These are phyloP conservation scores for Colletotrichum orbiculare DNA, from an alignment of 2,329 filamentous ascomycete genomes.

Conservation along the genomic window DNA sequence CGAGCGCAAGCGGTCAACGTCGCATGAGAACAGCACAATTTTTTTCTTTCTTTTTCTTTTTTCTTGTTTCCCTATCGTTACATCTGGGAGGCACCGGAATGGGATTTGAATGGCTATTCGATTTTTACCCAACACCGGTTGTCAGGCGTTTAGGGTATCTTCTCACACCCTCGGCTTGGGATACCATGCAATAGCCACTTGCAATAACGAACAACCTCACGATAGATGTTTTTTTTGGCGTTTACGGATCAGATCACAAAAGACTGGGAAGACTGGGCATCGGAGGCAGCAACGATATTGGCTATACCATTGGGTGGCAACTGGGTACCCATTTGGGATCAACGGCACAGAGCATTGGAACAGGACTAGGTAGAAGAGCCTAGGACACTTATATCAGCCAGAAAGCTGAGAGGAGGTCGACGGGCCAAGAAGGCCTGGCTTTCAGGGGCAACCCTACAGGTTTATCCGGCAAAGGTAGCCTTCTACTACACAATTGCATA, in stretches of 20 bases:
- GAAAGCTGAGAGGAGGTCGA: background rate
- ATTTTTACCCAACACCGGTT: slow-evolving; percentile 4
- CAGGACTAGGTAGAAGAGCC: slow-evolving; percentile 15
- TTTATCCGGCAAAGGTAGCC: slow-evolving; percentile 2
- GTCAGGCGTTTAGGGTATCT: slow-evolving; percentile 28
- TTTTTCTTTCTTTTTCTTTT: slow-evolving; percentile 5
- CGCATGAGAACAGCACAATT: slow-evolving; percentile 26
- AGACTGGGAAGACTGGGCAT: background rate
- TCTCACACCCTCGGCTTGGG: slow-evolving; percentile 20
- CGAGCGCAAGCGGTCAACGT: slow-evolving; percentile 13
- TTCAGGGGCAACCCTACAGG: slow-evolving; percentile 11
- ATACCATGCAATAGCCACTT: slow-evolving; percentile 11
- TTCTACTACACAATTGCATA: slow-evolving; percentile 23
- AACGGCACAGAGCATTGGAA: background rate
- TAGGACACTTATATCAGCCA: slow-evolving; percentile 8
- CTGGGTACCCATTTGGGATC: background rate
- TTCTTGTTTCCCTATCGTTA: slow-evolving; percentile 1
- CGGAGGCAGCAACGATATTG: slow-evolving; percentile 2
- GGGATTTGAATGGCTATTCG: slow-evolving; percentile 7
- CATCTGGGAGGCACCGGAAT: background rate
- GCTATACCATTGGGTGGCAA: too few species aligned
- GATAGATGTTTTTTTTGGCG: slow-evolving; percentile 24
- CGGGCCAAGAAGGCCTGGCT: slow-evolving; percentile 5
- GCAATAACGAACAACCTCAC: slow-evolving; percentile 30
- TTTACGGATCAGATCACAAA: slow-evolving; percentile 28